Base-by-base conservation (phyloP, 2,329 filamentous ascomycete genomes). In the Reticulascus tulasneorum region DNA sequence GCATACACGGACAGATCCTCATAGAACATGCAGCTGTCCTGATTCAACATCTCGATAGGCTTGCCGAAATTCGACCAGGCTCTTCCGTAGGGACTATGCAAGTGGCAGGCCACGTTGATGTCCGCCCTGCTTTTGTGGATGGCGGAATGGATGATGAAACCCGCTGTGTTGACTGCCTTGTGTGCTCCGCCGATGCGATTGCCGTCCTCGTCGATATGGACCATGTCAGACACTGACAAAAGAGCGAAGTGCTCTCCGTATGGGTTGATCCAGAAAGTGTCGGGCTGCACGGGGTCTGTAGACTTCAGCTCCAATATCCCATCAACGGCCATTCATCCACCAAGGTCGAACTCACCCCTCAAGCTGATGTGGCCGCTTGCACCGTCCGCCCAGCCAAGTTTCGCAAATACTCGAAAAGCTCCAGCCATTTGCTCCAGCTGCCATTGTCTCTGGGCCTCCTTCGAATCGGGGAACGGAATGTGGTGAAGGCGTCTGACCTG, bases 131-230 rank as follows among this genome's bases (percentile, higher is more conserved):
- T 73, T 55, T 76, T 77, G 56, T 83, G 75, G 11, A 86, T 64
- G 5, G 79, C 79, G 9, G 68, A 70, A 55, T 86, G 82, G 37
- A 86, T 86, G 41, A 82, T 59, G 53, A 84, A 85, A 2, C 82
- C 82, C 1, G 81, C 81, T 3, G 76, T 73, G 52, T 85, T 86
- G 9, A 78, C 75, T 3, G 78, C 75, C 47, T 81, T 80, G 1
- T 50, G 53, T 15, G 37, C 40, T 9, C 79, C 80, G 13, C 77
- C 79, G 3, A 84, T 69, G 4, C 78, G 69, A 20, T 75, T 71
- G 5, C 82, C 82, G 2, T 59, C 45, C 32, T 62, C 58, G 44
- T 85, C 74, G 3, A 86, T 69, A 27, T 81, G 71, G 30, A 86
- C 75, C 73, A 86, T 79, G 52, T 86, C 81, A 2, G 68, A 72